Percentiles rank a stretch among this genome's conserved stretches.
Evolutionary conservation across 108 stramenopile species (phyloP).

Genomic region (Seminavis robusta): DNA sequence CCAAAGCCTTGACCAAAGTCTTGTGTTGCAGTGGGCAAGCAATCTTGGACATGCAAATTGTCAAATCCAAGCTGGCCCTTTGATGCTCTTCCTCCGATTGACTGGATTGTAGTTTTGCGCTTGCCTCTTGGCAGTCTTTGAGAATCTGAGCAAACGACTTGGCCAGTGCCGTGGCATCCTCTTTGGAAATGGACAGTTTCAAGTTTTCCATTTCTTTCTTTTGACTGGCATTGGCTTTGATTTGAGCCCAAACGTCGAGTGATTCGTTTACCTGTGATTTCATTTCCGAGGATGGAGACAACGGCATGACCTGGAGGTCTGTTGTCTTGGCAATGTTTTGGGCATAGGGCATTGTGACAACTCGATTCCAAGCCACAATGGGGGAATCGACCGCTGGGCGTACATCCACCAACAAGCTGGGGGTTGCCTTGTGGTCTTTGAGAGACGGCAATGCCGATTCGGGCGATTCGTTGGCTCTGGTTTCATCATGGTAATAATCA

Average conservation of each 20-base stretch:
- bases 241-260: conserved; percentile 69
- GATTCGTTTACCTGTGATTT: conserved; percentile 72
- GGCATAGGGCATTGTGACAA: conserved; percentile 80
- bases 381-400: conserved; percentile 91
- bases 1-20: conserved; percentile 44
- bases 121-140: conserved; percentile 48
- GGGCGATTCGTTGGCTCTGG: conserved; percentile 34
- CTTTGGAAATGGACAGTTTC: conserved; percentile 29
- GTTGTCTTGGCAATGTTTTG: conserved; percentile 31
- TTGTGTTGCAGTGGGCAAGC: conserved; percentile 83
- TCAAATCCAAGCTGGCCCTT: conserved; percentile 80
- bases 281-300: conserved; percentile 53
- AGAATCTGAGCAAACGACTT: conserved; percentile 45
- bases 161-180: conserved; percentile 60
- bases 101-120: too few relatives aligned
- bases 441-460: conserved; percentile 54
- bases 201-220: conserved; percentile 3
- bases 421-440: conserved; percentile 50
- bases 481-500: conserved; percentile 98
- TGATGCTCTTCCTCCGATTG: conserved; percentile 63
- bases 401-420: conserved; percentile 91
- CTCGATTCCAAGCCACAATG: conserved; percentile 54
- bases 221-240: conserved; percentile 51
- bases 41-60: conserved; percentile 76
- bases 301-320: conserved; percentile 56